These are phyloP conservation scores for Nelumbo lutea DNA, from an alignment of 164 flowering plant species.

Conservation along the genomic window DNA sequence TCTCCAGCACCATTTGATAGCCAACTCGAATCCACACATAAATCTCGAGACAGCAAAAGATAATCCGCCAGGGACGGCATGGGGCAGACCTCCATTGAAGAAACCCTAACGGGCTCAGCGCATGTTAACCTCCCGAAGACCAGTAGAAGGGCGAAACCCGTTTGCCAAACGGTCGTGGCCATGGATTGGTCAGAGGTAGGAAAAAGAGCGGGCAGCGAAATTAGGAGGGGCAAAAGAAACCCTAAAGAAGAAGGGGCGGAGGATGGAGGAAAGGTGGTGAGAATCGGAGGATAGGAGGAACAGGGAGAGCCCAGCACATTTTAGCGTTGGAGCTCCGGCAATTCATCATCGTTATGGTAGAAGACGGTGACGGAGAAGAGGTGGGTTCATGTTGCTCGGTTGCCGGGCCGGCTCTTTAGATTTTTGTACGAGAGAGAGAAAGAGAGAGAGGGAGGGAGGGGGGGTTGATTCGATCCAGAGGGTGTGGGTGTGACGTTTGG, in stretches of 20 bases:
- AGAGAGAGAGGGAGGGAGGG: no score
- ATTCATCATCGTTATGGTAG: neutral
- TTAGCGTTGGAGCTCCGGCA: constrained; percentile 11
- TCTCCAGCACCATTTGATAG: constrained; percentile 9
- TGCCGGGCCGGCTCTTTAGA: no score
- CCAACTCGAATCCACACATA: constrained; percentile 9
- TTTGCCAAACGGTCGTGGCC: constrained; percentile 26
- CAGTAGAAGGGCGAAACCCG: constrained; percentile 22
- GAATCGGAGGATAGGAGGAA: neutral
- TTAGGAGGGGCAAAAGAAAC: neutral
- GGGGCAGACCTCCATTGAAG: constrained; percentile 28
- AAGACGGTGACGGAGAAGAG: no score
- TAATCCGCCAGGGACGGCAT: constrained; percentile 22
- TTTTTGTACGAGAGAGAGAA: no score
- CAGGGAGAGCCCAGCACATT: constrained; percentile 14
- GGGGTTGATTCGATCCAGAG: no score
- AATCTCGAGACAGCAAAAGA: constrained; percentile 28
- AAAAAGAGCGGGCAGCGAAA: neutral
- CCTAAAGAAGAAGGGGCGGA: constrained; percentile 1
- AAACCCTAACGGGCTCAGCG: constrained; percentile 23
- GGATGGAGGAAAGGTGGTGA: neutral
- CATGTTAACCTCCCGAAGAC: constrained; percentile 21
- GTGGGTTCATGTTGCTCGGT: no score
- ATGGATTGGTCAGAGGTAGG: constrained; percentile 2
- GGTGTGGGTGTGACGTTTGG: no score